These are phyloP conservation scores for Camillea tinctor DNA, from an alignment of 2,329 filamentous ascomycete species.

Conservation along the genomic window DNA sequence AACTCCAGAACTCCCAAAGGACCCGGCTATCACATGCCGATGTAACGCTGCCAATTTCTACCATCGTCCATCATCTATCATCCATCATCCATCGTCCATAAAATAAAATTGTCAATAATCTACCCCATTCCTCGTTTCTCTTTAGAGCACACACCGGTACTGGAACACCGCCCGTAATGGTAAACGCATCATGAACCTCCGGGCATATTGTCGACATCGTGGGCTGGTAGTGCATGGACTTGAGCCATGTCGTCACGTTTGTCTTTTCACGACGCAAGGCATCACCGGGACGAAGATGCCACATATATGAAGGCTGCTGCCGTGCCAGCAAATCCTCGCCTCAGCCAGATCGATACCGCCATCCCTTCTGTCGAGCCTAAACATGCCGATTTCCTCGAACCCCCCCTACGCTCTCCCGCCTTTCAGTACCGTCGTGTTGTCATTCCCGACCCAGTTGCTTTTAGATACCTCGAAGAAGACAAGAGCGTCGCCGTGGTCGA, in stretches of 20 bases:
- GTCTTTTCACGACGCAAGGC: slow-evolving; percentile 31
- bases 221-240: slow-evolving; percentile 23
- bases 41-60: not conserved
- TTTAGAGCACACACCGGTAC: not conserved
- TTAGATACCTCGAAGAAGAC: slow-evolving; percentile 76
- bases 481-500: slow-evolving; percentile 72
- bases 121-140: not conserved
- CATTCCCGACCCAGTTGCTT: slow-evolving; percentile 59
- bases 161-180: slow-evolving; percentile 11
- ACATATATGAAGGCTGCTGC: slow-evolving; percentile 31
- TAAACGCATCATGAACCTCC: slow-evolving; percentile 23
- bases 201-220: slow-evolving; percentile 12
- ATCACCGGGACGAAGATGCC: slow-evolving; percentile 39
- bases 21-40: not conserved
- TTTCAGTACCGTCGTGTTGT: slow-evolving; percentile 47
- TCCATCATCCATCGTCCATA: not conserved
- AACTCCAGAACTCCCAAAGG: no score
- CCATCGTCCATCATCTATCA: not conserved
- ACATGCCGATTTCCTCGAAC: slow-evolving; percentile 1
- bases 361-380: slow-evolving; percentile 17
- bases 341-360: slow-evolving; percentile 25
- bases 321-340: slow-evolving; percentile 28
- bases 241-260: slow-evolving; percentile 35
- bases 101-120: no score
- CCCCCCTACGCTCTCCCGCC: slow-evolving; percentile 12